Evolutionary conservation across 257 asterid genomes (phyloP), one percentile per base, ranked within the genome.

Genomic region (Linderniella brevidens): DNA sequence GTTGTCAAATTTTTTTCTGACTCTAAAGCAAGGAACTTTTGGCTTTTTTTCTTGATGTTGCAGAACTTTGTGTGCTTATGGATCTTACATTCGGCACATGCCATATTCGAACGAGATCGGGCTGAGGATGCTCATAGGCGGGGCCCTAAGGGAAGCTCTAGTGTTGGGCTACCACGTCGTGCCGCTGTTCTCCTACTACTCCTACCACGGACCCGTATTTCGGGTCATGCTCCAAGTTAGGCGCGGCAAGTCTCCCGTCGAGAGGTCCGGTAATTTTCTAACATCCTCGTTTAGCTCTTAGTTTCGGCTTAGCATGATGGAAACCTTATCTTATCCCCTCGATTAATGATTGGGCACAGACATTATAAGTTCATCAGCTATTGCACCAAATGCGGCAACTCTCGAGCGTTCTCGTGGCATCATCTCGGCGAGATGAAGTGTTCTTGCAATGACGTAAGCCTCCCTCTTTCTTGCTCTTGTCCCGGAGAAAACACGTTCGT

Each of bases 161-260:
- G 79, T 78, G 18, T 62, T 84, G 64, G 93, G 95, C 46, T 80
- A 74, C 65, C 93, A 74, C 36, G 87, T 88, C 11, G 65, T 61
- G 56, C 98, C 98, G 3, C 87, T 88, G 44, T 88, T 88, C 74
- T 88, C 98, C 3, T 74, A 82, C 75, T 88, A 88, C 72, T 80
- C 98, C 0, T 88, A 68, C 74, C 98, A 84, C 55, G 93, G 98
- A 41, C 96, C 94, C 0, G 82, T 88, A 46, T 88, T 88, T 53
- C 77, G 98, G 64, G 81, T 69, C 25, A 66, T 84, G 92, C 82
- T 88, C 60, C 84, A 73, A 60, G 75, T 88, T 63, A 74, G 61
- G 66, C 90, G 79, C 50, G 96, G 98, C 64, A 76, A 71, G 73
- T 70, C 64, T 68, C 71, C 76, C 1, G 57, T 61, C 49, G 58